These are phyloP conservation scores for Debaryomyces subglobosus DNA, from an alignment of 1,139 yeast genomes.

Conservation along the genomic window DNA sequence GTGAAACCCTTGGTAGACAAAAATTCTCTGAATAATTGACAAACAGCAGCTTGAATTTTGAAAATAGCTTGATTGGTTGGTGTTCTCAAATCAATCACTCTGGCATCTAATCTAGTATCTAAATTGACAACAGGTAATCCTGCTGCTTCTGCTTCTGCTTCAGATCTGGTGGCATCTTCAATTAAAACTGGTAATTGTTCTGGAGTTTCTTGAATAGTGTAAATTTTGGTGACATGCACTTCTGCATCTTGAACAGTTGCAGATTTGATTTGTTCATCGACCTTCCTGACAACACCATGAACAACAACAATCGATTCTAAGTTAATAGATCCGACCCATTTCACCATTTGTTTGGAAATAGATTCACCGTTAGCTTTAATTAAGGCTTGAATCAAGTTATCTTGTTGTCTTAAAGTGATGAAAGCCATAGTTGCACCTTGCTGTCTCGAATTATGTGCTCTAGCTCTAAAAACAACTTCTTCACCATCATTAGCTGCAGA, in stretches of 20 bases:
- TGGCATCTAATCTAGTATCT: slow-evolving; percentile 92
- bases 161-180: slow-evolving; percentile 96
- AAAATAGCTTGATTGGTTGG: slow-evolving; percentile 97
- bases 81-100: slow-evolving; percentile 96
- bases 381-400: slow-evolving; percentile 79
- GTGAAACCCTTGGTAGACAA: slow-evolving; percentile 67
- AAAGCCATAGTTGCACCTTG: slow-evolving; percentile 96
- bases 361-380: slow-evolving; percentile 64
- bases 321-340: slow-evolving; percentile 87
- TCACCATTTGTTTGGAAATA: slow-evolving; percentile 92
- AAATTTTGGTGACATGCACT: slow-evolving; percentile 72
- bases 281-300: slow-evolving; percentile 80
- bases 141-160: slow-evolving; percentile 89
- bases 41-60: slow-evolving; percentile 89
- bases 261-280: slow-evolving; percentile 84
- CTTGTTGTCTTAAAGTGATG: slow-evolving; percentile 88
- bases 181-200: slow-evolving; percentile 89
- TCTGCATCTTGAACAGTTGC: slow-evolving; percentile 93
- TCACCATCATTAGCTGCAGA: slow-evolving; percentile 72
- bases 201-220: slow-evolving; percentile 84
- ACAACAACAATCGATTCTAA: slow-evolving; percentile 92
- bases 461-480: slow-evolving; percentile 84
- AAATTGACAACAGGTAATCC: slow-evolving; percentile 93
- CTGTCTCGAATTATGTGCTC: slow-evolving; percentile 90
- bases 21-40: slow-evolving; percentile 87